phyloP scores from a whole-genome alignment of 495 filamentous ascomycete genomes.

The Tetracladium setigerum region DNA sequence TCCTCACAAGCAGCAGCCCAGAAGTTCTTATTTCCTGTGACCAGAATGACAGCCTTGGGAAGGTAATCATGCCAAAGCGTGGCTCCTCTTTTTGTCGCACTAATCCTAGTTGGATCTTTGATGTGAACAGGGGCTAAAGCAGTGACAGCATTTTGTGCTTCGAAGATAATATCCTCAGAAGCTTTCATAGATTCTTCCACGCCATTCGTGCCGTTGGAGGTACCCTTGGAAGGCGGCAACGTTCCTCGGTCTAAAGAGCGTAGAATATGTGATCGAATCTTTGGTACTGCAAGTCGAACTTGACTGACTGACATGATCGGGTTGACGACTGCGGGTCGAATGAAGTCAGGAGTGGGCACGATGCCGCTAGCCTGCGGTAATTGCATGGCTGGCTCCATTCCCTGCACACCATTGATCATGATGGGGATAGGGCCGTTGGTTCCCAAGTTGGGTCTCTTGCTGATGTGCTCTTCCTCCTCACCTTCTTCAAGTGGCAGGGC shows the following conservation, averaged over 20 bases:
- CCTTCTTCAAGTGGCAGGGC: constrained; percentile 58
- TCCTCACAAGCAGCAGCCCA: constrained; percentile 94
- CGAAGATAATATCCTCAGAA: constrained; percentile 59
- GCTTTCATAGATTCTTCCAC: constrained; percentile 52
- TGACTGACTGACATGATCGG: constrained; percentile 76
- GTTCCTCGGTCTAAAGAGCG: constrained; percentile 38
- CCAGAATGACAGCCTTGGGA: constrained; percentile 70
- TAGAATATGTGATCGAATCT: constrained; percentile 72
- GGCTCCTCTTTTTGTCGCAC: constrained; percentile 73
- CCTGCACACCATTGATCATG: constrained; percentile 67
- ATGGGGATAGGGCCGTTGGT: constrained; percentile 64
- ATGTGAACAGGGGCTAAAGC: constrained; percentile 35
- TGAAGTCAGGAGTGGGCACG: constrained; percentile 72
- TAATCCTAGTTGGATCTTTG: constrained; percentile 76
- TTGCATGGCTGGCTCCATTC: constrained; percentile 58
- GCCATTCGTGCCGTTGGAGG: constrained; percentile 35
- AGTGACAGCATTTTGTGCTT: constrained; percentile 56
- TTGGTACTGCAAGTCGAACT: constrained; percentile 83
- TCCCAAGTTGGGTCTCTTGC: constrained; percentile 50
- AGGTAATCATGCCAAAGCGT: constrained; percentile 90
- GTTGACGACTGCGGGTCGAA: constrained; percentile 80
- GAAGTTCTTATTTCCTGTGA: constrained; percentile 82
- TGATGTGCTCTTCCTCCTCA: constrained; percentile 50
- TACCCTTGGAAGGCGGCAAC: constrained; percentile 28
- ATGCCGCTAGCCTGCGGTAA: constrained; percentile 48